Evolutionary conservation across 2,329 filamentous ascomycete species (phyloP).

Genomic region (Pseudogymnoascus sp.): DNA sequence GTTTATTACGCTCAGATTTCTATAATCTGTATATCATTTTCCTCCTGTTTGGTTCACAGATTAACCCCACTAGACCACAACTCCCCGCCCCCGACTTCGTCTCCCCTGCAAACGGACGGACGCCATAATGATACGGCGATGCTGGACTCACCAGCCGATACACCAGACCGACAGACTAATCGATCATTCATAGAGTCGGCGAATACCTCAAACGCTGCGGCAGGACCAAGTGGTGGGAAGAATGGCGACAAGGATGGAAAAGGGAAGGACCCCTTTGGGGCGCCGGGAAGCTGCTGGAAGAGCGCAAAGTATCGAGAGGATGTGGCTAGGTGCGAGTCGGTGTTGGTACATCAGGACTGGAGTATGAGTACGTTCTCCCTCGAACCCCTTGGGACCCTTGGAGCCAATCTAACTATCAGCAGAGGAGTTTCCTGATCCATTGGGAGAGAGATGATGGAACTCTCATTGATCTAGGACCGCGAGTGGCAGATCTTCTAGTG

Average conservation of each 20-base stretch:
- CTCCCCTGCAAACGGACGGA: neutral
- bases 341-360: conserved; percentile 46
- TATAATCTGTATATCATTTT: neutral
- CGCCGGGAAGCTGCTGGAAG: conserved; percentile 46
- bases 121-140: conserved; percentile 6
- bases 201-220: neutral
- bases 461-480: neutral
- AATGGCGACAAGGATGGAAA: conserved; percentile 15
- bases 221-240: conserved; percentile 12
- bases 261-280: conserved; percentile 28
- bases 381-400: neutral
- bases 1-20: neutral
- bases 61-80: conserved; percentile 7
- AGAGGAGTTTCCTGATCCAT: neutral
- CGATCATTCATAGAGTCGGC: neutral
- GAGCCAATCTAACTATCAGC: neutral
- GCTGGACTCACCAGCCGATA: conserved; percentile 8
- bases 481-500: no score
- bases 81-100: conserved; percentile 7
- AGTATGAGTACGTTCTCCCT: conserved; percentile 35
- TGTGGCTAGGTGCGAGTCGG: conserved; percentile 42
- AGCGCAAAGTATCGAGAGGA: conserved; percentile 53
- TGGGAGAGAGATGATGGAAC: neutral
- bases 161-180: neutral
- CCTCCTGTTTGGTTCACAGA: neutral